Conservation (phyloP, 768 basidiomycete species). For the Dacryopinax spathularia region DNA sequence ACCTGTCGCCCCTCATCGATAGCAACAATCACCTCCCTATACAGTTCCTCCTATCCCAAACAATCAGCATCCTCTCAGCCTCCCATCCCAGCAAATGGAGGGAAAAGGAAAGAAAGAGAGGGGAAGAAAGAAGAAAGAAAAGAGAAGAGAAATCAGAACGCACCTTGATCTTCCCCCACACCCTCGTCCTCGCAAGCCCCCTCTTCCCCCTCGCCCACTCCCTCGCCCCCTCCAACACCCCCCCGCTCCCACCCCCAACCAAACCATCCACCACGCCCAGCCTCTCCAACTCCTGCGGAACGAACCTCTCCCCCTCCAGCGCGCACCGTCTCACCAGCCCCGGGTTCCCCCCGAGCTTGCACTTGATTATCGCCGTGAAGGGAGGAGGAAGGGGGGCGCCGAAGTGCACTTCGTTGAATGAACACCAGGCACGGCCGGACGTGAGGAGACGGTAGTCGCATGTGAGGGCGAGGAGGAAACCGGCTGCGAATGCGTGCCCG, state of each 20-base stretch:
- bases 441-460: slow-evolving; percentile 89
- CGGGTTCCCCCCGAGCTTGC: slow-evolving; percentile 51
- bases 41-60: neutral
- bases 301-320: slow-evolving; percentile 68
- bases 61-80: neutral
- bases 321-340: slow-evolving; percentile 53
- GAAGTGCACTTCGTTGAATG: slow-evolving; percentile 90
- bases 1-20: neutral
- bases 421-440: slow-evolving; percentile 71
- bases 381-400: slow-evolving; percentile 68
- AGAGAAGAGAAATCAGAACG: slow-evolving; percentile 5
- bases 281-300: slow-evolving; percentile 51
- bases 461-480: slow-evolving; percentile 58
- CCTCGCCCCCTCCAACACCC: slow-evolving; percentile 48
- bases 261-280: slow-evolving; percentile 58
- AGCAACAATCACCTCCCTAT: neutral
- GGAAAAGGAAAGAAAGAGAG: too few relatives aligned
- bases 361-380: slow-evolving; percentile 46
- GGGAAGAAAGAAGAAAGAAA: too few relatives aligned
- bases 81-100: neutral
- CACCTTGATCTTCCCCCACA: slow-evolving; percentile 64
- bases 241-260: slow-evolving; percentile 43
- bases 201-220: slow-evolving; percentile 44
- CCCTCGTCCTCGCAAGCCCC: slow-evolving; percentile 40
- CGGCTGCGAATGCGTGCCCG: slow-evolving; percentile 77